Base-by-base conservation (phyloP, 257 asterid genomes). In the Buddleja alternifolia region DNA sequence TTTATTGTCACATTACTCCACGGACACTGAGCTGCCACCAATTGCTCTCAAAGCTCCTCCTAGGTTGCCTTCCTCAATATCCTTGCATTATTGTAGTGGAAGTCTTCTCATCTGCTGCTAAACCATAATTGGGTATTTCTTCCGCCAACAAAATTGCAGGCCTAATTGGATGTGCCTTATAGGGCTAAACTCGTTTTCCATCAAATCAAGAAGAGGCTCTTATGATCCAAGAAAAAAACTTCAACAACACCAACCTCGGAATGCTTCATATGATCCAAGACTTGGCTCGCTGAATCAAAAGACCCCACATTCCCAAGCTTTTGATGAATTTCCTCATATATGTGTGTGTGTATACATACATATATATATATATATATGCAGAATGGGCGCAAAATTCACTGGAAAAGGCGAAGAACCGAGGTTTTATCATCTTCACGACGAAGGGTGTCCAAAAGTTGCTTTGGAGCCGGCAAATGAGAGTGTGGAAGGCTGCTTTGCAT, bases 81-180 rank as follows among this genome's bases (percentile, higher is more conserved):
- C 97, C 95, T 75, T 83, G 96, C 96, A 90, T 93, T 77, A 93
- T 82, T 21, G 94, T 93, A 4, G 96, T 86, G 78, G 67, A 90
- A 0, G 96, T 88, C 84, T 78, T 90, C 85, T 90, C 98, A 76
- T 93, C 98, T 3, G 96, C 97, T 0, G 45, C 58, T 51, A 90
- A 78, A 36, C 87, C 91, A 15, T 85, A 77, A 44, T 72, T 73
- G 10, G 89, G 76, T 97, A 93, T 90, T 80, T 93, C 98, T 78
- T 90, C 97, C 97, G 88, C 85, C 86, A 90, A 72, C 86, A 93
- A 56, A 69, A 93, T 87, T 7, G 96, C 98, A 32, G 97, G 89
- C 79, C 97, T 85, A 71, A 89, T 88, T 53, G 90, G 98, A 70
- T 93, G 96, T 11, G 96, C 90, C 74, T 81, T 93, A 58, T 97